Conservation (phyloP, 257 asterid genomes). For the Echium plantagineum region DNA sequence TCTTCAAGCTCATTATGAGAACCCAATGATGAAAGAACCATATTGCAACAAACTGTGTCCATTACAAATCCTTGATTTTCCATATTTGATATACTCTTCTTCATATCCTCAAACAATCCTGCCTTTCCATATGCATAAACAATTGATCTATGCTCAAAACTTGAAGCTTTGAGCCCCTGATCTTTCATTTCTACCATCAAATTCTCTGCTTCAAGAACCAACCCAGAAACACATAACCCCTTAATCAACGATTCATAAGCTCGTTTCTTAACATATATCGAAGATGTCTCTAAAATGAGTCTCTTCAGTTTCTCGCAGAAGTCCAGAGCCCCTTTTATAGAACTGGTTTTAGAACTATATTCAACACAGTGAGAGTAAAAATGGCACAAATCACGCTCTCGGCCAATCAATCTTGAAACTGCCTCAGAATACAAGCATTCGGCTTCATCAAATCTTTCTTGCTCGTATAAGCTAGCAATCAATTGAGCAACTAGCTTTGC, state of each 20-base stretch:
- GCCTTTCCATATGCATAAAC: constrained; percentile 67
- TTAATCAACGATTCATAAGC: constrained; percentile 53
- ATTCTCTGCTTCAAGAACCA: constrained; percentile 52
- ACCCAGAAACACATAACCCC: constrained; percentile 52
- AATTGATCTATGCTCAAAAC: constrained; percentile 44
- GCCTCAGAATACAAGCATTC: constrained; percentile 36
- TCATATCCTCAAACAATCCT: constrained; percentile 66
- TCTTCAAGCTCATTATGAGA: constrained; percentile 38
- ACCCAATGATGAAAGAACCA: constrained; percentile 75
- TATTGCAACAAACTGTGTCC: constrained; percentile 68
- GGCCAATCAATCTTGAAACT: constrained; percentile 27
- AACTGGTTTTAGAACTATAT: constrained; percentile 41
- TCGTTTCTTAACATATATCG: constrained; percentile 46
- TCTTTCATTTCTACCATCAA: constrained; percentile 54
- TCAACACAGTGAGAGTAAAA: constrained; percentile 54
- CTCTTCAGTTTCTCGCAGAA: constrained; percentile 28
- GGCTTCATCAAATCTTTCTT: constrained; percentile 40
- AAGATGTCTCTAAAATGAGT: constrained; percentile 31
- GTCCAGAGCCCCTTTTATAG: constrained; percentile 33
- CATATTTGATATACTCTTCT: constrained; percentile 36
- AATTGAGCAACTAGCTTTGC: constrained; percentile 68
- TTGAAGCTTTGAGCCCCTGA: constrained; percentile 41
- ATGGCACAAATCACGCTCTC: constrained; percentile 47
- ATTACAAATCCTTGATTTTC: constrained; percentile 46
- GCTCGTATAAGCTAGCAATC: constrained; percentile 40